A percentile compares a stretch with the other conserved stretches of the same genome.
Conservation (phyloP, 1,284 basidiomycete species). For the Naganishia sp. region DNA sequence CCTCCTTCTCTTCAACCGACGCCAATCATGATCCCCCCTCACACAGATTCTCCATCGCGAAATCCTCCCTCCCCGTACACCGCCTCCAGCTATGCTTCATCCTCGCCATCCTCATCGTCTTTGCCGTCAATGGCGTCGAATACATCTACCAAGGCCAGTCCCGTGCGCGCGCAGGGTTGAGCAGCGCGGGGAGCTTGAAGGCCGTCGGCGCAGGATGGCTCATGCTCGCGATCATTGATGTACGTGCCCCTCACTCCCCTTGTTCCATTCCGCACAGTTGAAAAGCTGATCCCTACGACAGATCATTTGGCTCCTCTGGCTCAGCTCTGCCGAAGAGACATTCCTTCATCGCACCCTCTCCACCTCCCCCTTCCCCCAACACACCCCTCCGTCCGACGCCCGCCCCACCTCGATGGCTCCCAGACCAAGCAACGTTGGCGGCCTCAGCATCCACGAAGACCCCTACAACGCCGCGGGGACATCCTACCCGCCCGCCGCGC, state of each 20-base stretch:
- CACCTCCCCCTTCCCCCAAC: constrained; percentile 10
- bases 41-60: constrained; percentile 43
- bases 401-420: constrained; percentile 22
- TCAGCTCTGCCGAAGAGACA: constrained; percentile 93
- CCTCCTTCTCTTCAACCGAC: neutral
- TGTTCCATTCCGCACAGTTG: neutral
- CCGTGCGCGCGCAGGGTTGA: constrained; percentile 60
- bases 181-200: constrained; percentile 60
- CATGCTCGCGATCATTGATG: constrained; percentile 76
- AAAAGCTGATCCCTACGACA: constrained; percentile 45
- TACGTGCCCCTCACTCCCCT: constrained; percentile 39
- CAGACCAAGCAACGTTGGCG: too few species aligned
- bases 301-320: constrained; percentile 93
- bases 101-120: constrained; percentile 81
- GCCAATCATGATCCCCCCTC: too few species aligned
- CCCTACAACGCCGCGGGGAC: constrained; percentile 14
- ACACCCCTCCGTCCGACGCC: too few species aligned
- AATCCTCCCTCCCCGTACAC: constrained; percentile 45
- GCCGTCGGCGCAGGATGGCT: constrained; percentile 94
- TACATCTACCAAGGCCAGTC: constrained; percentile 36
- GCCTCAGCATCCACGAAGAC: constrained; percentile 6
- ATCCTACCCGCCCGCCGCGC: constrained; percentile 10
- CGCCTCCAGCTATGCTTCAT: constrained; percentile 77
- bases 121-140: constrained; percentile 62
- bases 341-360: constrained; percentile 63